Percentiles rank a stretch among this genome's conserved stretches.
Evolutionary conservation across 2,329 filamentous ascomycete species (phyloP).

Genomic region (Emergomyces orientalis): DNA sequence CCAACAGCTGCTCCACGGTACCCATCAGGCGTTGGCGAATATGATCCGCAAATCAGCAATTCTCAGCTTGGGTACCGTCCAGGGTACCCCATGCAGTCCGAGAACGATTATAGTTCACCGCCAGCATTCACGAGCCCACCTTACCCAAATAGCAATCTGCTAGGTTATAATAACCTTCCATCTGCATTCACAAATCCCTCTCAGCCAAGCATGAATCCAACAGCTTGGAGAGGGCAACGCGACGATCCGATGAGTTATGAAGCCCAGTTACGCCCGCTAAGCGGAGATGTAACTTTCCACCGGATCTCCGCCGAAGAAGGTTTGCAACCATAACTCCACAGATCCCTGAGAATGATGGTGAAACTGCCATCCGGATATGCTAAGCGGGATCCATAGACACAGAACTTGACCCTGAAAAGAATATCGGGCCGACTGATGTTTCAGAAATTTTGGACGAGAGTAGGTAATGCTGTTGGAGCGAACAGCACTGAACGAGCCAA

Average conservation of each 20-base stretch:
- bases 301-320: neutral
- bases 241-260: neutral
- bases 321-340: neutral
- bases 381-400: neutral
- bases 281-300: neutral
- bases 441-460: neutral
- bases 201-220: neutral
- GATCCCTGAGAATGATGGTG: neutral
- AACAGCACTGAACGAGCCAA: neutral
- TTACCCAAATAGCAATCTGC: neutral
- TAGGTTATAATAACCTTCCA: neutral
- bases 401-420: neutral
- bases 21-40: neutral
- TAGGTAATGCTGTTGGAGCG: neutral
- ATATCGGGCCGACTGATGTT: neutral
- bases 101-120: neutral
- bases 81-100: neutral
- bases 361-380: neutral
- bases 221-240: neutral
- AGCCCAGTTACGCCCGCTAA: neutral
- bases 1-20: neutral
- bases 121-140: neutral
- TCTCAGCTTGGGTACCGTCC: neutral
- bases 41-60: neutral
- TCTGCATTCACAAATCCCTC: neutral